Conservation (phyloP, 768 basidiomycete species). For the Paxillus ammoniavirescens region DNA sequence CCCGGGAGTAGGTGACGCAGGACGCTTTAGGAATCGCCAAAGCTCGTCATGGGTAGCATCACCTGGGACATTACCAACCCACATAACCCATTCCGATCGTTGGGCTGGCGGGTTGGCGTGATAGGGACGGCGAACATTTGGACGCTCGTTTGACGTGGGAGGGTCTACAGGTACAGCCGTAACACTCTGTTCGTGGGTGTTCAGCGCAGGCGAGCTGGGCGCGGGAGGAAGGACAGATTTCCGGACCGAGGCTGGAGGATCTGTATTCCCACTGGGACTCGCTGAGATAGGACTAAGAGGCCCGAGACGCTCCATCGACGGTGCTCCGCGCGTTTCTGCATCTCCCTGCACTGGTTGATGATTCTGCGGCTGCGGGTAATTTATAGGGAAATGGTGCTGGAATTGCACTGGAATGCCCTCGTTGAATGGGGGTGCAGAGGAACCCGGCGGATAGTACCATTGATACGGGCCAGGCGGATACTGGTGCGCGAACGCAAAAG, state of each 20-base stretch:
- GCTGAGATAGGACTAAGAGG: constrained; percentile 11
- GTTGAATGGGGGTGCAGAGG: constrained; percentile 25
- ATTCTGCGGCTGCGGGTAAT: constrained; percentile 25
- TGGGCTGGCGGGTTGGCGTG: constrained; percentile 72
- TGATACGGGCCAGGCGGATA: constrained; percentile 39
- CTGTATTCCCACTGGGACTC: background rate
- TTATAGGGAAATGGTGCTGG: constrained; percentile 31
- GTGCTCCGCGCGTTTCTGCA: constrained; percentile 13
- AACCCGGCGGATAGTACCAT: constrained; percentile 47
- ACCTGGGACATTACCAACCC: constrained; percentile 89
- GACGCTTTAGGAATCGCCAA: constrained; percentile 74
- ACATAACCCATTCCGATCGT: constrained; percentile 93
- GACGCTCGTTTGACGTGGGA: constrained; percentile 23
- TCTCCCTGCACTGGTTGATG: constrained; percentile 20
- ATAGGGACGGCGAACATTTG: constrained; percentile 49
- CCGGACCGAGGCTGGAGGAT: background rate
- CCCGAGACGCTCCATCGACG: constrained; percentile 12
- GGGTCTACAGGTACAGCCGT: constrained; percentile 7
- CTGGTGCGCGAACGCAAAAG: constrained; percentile 38
- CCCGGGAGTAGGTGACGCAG: constrained; percentile 13
- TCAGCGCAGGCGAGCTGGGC: constrained; percentile 1
- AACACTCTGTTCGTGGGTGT: background rate
- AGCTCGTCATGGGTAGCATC: constrained; percentile 85
- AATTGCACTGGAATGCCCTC: constrained; percentile 30
- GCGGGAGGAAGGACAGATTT: background rate